Evolutionary conservation across 1,284 basidiomycete genomes (phyloP).

Genomic region (Pseudozyma hubeiensis): DNA sequence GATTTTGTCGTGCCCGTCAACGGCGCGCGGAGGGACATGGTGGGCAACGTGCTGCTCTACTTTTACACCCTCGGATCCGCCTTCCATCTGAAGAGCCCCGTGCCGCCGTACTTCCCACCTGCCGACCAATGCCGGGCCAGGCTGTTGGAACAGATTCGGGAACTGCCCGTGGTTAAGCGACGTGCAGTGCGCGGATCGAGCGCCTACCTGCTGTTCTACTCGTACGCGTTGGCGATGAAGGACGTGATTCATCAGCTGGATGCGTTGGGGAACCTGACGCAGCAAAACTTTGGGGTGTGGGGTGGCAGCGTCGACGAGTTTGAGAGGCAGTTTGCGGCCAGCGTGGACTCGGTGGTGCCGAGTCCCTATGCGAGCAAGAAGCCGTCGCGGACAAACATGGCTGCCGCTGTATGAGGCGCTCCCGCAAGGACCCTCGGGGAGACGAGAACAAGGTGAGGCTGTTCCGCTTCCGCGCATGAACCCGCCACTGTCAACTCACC

Average conservation of each 20-base stretch:
- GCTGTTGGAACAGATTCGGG: slow-evolving; percentile 72
- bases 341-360: slow-evolving; percentile 24
- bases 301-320: slow-evolving; percentile 55
- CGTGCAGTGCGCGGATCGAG: slow-evolving; percentile 74
- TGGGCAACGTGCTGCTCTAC: slow-evolving; percentile 89
- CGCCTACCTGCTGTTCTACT: slow-evolving; percentile 88
- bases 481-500: too few relatives aligned
- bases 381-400: slow-evolving; percentile 26
- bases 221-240: slow-evolving; percentile 88
- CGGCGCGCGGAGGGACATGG: slow-evolving; percentile 83
- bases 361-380: slow-evolving; percentile 30
- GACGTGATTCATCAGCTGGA: slow-evolving; percentile 61
- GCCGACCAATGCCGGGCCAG: slow-evolving; percentile 83
- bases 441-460: background rate
- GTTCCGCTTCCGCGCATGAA: background rate
- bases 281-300: slow-evolving; percentile 60
- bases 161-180: slow-evolving; percentile 81
- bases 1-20: slow-evolving; percentile 84
- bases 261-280: slow-evolving; percentile 49
- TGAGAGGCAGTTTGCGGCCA: slow-evolving; percentile 51
- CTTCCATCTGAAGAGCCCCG: slow-evolving; percentile 86
- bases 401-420: slow-evolving; percentile 1
- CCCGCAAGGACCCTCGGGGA: too few relatives aligned
- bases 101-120: slow-evolving; percentile 94
- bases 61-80: slow-evolving; percentile 88